Evolutionary conservation across 2,329 filamentous ascomycete species (phyloP).

Genomic region (Fusarium sp.): DNA sequence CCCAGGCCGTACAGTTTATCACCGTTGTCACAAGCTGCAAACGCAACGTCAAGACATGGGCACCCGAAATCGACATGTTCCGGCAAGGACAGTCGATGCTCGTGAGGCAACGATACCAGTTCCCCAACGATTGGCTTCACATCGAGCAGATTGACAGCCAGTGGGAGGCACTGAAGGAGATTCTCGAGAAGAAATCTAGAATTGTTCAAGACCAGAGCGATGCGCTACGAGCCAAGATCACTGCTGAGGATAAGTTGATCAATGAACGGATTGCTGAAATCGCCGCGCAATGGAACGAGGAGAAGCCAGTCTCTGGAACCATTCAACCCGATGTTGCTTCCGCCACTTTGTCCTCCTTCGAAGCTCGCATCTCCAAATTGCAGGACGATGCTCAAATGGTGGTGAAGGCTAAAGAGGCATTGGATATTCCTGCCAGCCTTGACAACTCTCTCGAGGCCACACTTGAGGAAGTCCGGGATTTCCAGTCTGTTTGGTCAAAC

Average conservation of each 20-base stretch:
- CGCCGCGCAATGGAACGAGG: slow-evolving; percentile 88
- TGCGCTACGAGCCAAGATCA: slow-evolving; percentile 91
- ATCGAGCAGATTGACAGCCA: slow-evolving; percentile 97
- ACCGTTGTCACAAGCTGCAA: slow-evolving; percentile 97
- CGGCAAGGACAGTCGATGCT: slow-evolving; percentile 94
- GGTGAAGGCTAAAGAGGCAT: slow-evolving; percentile 93
- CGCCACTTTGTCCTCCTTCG: slow-evolving; percentile 81
- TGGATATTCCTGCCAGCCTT: slow-evolving; percentile 82
- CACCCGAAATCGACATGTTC: slow-evolving; percentile 95
- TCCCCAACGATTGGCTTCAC: slow-evolving; percentile 91
- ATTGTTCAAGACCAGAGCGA: slow-evolving; percentile 97
- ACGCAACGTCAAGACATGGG: slow-evolving; percentile 92
- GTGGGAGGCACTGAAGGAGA: slow-evolving; percentile 92
- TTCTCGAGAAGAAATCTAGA: slow-evolving; percentile 90
- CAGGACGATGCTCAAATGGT: slow-evolving; percentile 93
- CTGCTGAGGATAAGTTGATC: slow-evolving; percentile 91
- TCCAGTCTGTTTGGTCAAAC: slow-evolving; percentile 98
- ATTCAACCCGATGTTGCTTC: slow-evolving; percentile 91
- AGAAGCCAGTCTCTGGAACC: slow-evolving; percentile 95
- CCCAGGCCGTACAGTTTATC: slow-evolving; percentile 97
- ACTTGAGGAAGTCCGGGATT: slow-evolving; percentile 96
- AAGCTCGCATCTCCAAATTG: slow-evolving; percentile 82
- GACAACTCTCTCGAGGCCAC: slow-evolving; percentile 86
- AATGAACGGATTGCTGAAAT: slow-evolving; percentile 88
- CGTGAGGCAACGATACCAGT: slow-evolving; percentile 90